phyloP scores from a whole-genome alignment of 148 eudicot genomes.

The Chenopodium berlandieri region DNA sequence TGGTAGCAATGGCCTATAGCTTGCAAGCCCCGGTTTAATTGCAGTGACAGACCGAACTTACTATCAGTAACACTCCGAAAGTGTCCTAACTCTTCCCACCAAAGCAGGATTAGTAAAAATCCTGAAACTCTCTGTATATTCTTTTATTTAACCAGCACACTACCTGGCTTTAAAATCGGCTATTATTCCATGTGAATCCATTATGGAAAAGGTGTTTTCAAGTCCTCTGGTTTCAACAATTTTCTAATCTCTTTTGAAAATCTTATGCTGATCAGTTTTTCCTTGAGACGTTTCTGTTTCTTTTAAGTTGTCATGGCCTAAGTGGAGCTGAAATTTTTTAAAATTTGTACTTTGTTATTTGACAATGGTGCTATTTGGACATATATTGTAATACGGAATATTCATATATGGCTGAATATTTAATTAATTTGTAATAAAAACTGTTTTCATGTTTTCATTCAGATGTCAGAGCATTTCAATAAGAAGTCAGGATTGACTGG shows the following conservation, averaged over 20 bases:
- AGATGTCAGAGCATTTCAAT: constrained; percentile 88
- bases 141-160: background rate
- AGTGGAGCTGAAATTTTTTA: background rate
- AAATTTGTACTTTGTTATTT: background rate
- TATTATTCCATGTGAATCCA: background rate
- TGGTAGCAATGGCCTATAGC: background rate
- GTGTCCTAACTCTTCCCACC: background rate
- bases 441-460: constrained; percentile 16
- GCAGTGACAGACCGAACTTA: background rate
- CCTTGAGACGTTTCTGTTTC: background rate
- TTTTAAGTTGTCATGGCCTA: background rate
- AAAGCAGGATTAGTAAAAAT: background rate
- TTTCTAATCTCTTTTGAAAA: too few relatives aligned
- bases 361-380: background rate
- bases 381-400: too few relatives aligned
- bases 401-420: background rate
- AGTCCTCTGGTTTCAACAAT: background rate
- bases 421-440: background rate
- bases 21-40: background rate
- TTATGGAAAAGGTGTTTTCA: background rate
- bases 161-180: background rate
- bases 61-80: background rate
- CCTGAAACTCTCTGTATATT: background rate
- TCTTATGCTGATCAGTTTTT: background rate
- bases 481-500: constrained; percentile 64